Conservation (phyloP, 805 yeast species). For the Ogataea salicorniae region DNA sequence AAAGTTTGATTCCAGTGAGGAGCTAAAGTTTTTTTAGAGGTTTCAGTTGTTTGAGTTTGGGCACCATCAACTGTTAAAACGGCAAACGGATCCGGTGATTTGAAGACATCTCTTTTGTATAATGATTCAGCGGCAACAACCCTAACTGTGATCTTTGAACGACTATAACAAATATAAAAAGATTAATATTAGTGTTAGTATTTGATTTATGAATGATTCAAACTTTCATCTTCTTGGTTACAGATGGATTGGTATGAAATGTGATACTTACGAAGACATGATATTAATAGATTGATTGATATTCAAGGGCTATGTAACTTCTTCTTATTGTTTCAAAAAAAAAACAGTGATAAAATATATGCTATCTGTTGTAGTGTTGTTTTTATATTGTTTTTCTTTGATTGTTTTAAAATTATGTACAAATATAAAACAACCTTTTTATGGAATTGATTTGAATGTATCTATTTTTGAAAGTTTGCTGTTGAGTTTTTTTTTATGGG, state of each 20-base stretch:
- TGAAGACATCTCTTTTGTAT: slow-evolving; percentile 89
- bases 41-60: slow-evolving; percentile 91
- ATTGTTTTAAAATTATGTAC: no score
- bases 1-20: slow-evolving; percentile 98
- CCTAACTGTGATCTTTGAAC: slow-evolving; percentile 50
- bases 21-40: slow-evolving; percentile 87
- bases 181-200: neutral
- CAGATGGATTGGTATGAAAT: neutral
- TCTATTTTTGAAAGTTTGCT: no score
- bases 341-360: neutral
- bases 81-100: slow-evolving; percentile 97
- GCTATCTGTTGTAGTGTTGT: no score
- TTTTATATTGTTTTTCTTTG: no score
- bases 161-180: slow-evolving; percentile 2
- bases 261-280: slow-evolving; percentile 6
- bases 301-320: no score
- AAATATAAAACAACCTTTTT: no score
- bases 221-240: no score
- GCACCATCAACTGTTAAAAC: slow-evolving; percentile 96
- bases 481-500: no score
- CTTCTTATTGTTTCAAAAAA: neutral
- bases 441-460: no score
- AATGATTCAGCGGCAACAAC: slow-evolving; percentile 95
- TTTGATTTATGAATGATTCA: no score
- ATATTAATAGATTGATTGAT: neutral